Base-by-base conservation (phyloP, 805 yeast species). In the Lipomyces orientalis region DNA sequence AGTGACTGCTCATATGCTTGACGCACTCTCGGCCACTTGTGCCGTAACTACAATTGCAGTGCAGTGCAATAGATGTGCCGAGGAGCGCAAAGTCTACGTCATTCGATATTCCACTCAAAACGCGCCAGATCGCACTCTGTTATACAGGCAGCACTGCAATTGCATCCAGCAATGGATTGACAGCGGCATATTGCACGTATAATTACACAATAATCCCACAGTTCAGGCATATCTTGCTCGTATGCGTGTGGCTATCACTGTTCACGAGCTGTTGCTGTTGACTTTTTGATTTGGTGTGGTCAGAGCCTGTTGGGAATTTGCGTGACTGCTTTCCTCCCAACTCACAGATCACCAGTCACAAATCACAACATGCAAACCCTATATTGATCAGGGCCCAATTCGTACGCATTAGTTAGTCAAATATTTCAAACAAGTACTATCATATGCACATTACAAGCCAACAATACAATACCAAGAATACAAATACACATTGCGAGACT, bases 321-420 rank as follows among this genome's bases (percentile, higher is more conserved):
- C 63, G 66, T 65, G 68, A 61, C 68, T 65, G 68, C 65, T 65
- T 61, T 60, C 61, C 46, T 7, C 37, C 60, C 62, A 57, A 33
- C 49, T 62, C 65, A 62, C 64, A 8, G n/a, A 37, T 37, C 43
- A 43, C 16, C 19, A 22, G 8, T 29, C 60, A 62, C 65, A 33
- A 43, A 52, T 51, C 56, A 52, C 63, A 52, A 7, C 4, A 1
- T 6, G 52, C 16, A 10, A 51, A 52, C 62, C 25, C n/a, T 31
- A 39, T 22, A 35, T 35, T 49, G 49, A 12, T 9, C 6, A 43
- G 49, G 49, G 49, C 39, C 39, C 14, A n/a, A n/a, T n/a, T n/a
- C n/a, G n/a, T n/a, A n/a, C n/a, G n/a, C n/a, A n/a, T n/a, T n/a
- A n/a, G n/a, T n/a, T n/a, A n/a, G n/a, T n/a, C n/a, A n/a, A n/a